Conservation (phyloP, 495 filamentous ascomycete genomes). For the Xylaria telfairii region DNA sequence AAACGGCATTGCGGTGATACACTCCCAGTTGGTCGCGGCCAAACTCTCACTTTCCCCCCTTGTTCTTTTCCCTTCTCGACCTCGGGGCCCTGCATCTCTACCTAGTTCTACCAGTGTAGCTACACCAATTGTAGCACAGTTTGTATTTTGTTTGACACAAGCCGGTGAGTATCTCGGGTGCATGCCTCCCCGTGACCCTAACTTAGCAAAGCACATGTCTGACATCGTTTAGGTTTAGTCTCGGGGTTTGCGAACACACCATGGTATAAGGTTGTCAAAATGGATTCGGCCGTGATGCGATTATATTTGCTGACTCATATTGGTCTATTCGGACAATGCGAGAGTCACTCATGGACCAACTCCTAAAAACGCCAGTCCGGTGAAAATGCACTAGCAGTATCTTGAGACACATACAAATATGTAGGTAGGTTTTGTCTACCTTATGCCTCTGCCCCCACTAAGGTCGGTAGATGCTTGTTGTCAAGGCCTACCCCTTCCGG, state of each 20-base stretch:
- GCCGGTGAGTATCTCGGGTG: conserved; percentile 20
- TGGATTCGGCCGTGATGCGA: neutral
- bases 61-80: conserved; percentile 1
- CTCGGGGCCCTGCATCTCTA: conserved; percentile 18
- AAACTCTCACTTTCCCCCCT: neutral
- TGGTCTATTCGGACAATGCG: neutral
- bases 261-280: neutral
- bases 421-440: neutral
- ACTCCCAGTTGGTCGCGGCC: neutral
- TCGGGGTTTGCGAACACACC: neutral
- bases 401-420: neutral
- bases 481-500: conserved; percentile 31
- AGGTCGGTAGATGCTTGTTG: conserved; percentile 31
- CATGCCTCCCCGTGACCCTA: conserved; percentile 10
- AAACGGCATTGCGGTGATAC: neutral
- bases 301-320: neutral
- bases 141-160: conserved; percentile 16
- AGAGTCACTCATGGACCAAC: conserved; percentile 1
- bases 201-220: conserved; percentile 4
- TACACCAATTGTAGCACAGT: neutral
- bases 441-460: conserved; percentile 14
- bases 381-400: conserved; percentile 14
- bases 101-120: neutral
- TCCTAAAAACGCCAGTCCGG: conserved; percentile 21
- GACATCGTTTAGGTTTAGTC: conserved; percentile 14